Percentiles rank a stretch among this genome's conserved stretches.
These are phyloP conservation scores for Artemisia annua DNA, from an alignment of 129 eudicot genomes.

Conservation along the genomic window DNA sequence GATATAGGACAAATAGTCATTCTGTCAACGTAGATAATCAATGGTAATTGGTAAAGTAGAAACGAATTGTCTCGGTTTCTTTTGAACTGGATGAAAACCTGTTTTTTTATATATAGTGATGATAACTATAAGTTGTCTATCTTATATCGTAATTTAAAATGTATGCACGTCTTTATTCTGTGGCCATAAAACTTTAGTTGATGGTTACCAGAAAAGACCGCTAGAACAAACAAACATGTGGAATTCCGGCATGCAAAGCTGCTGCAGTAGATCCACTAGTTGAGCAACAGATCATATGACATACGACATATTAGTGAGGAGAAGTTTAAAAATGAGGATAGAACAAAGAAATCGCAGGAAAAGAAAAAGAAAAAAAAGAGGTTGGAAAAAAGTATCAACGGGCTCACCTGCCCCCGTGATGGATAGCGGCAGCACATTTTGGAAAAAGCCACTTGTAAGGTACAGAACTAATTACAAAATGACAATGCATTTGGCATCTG, in stretches of 20 bases:
- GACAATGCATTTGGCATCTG: slow-evolving; percentile 1
- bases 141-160: background rate
- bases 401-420: slow-evolving; percentile 92
- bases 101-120: too few species aligned
- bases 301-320: slow-evolving; percentile 15
- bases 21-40: too few species aligned
- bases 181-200: background rate
- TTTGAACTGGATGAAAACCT: background rate
- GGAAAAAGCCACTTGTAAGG: slow-evolving; percentile 94
- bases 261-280: slow-evolving; percentile 95
- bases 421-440: slow-evolving; percentile 80
- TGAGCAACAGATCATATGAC: slow-evolving; percentile 10
- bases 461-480: slow-evolving; percentile 43
- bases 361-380: background rate
- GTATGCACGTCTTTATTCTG: too few species aligned
- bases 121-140: background rate
- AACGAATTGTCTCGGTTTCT: too few species aligned
- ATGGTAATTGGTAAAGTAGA: too few species aligned
- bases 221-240: slow-evolving; percentile 61
- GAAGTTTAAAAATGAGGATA: slow-evolving; percentile 9
- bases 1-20: too few species aligned
- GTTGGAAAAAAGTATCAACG: slow-evolving; percentile 2
- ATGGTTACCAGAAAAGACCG: background rate
- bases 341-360: background rate
- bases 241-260: slow-evolving; percentile 83